Base-by-base conservation (phyloP, 495 filamentous ascomycete species). In the Opeltia flavorubescens region DNA sequence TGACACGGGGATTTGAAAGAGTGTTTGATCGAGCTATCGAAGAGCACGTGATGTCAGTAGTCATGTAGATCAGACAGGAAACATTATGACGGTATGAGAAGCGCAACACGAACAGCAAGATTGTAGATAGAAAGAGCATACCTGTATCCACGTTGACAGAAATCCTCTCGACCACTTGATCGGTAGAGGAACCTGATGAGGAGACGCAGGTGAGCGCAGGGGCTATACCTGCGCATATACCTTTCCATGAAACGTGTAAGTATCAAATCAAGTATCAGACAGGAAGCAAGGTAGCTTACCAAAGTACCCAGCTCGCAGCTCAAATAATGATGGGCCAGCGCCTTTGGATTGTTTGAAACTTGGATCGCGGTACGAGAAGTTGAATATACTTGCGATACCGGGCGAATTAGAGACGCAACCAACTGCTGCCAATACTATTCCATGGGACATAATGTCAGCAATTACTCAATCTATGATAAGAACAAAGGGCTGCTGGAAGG, bases 361-460 rank as follows among this genome's bases (percentile, higher is more conserved):
- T 9, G 23, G 24, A 25, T 47, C 44, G 4, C 33, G 29, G 29
- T 13, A 36, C 4, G 44, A 38, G n/a, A 34, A 12, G 27, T 35
- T 38, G 44, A 39, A 47, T 33, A 47, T 47, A 13, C 36, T 47
- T 24, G 44, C 28, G 12, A 47, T 26, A 9, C 44, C 44, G 12
- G 44, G 18, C 5, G 44, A 47, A 15, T 47, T 36, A 9, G 44
- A 47, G 17, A 47, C 30, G 23, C 29, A 47, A 18, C 44, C 44
- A 39, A 47, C 33, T 13, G 33, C 23, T 35, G 44, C 44, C 29
- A 47, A 36, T 3, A 47, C 44, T 47, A 4, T 47, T 23, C n/a
- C 20, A 43, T 2, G 9, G 20, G 7, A 9, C 2, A 18, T 21
- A 17, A 4, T 17, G n/a, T 47, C 44, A 47, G 44, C 31, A 33